Conservation (phyloP, 129 eudicot species). For the Tanacetum coccineum region DNA sequence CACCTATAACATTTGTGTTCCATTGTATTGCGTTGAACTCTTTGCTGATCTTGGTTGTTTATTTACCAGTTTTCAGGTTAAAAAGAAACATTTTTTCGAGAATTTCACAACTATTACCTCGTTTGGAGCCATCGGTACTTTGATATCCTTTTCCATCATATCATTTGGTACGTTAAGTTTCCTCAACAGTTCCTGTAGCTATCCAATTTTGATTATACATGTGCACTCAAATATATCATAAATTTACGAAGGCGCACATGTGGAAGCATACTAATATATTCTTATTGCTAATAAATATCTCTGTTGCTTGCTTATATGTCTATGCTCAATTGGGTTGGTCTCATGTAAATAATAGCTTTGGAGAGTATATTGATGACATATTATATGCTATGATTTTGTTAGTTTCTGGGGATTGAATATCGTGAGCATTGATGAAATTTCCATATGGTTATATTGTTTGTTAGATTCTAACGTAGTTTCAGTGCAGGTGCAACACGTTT, state of each 20-base stretch:
- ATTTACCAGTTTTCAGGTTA: constrained; percentile 45
- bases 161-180: constrained; percentile 40
- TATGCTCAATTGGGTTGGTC: neutral
- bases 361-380: neutral
- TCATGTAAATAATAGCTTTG: constrained; percentile 14
- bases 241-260: neutral
- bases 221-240: constrained; percentile 3
- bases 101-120: constrained; percentile 50
- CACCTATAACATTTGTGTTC: constrained; percentile 2
- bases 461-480: constrained; percentile 16
- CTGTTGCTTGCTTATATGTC: no score
- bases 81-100: constrained; percentile 51
- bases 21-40: neutral
- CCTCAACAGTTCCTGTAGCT: constrained; percentile 1
- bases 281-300: neutral
- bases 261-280: neutral
- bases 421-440: neutral
- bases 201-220: neutral
- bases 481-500: constrained; percentile 43
- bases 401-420: constrained; percentile 8
- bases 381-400: neutral
- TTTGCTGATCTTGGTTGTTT: constrained; percentile 1
- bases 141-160: constrained; percentile 47
- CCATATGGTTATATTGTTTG: constrained; percentile 16
- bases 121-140: constrained; percentile 48